Evolutionary conservation across 1,284 basidiomycete species (phyloP).

Genomic region (Coniferiporia weirii): DNA sequence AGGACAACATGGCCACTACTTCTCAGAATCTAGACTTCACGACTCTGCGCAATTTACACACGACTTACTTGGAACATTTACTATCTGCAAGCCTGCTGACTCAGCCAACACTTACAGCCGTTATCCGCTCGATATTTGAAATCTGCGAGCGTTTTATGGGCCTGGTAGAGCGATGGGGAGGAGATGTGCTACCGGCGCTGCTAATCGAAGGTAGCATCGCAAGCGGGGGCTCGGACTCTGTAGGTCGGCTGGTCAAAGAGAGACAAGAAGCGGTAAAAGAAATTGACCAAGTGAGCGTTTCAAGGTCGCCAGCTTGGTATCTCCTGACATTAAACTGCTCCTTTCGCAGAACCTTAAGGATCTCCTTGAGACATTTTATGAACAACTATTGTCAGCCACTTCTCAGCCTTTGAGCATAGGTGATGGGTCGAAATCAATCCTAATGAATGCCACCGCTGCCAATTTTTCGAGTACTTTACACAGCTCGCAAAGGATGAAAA

Average conservation of each 20-base stretch:
- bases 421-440: slow-evolving; percentile 65
- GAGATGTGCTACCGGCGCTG: slow-evolving; percentile 80
- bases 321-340: slow-evolving; percentile 6
- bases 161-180: slow-evolving; percentile 87
- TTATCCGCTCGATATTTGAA: slow-evolving; percentile 70
- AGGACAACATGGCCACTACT: slow-evolving; percentile 14
- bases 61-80: slow-evolving; percentile 75
- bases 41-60: slow-evolving; percentile 74
- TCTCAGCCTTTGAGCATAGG: slow-evolving; percentile 55
- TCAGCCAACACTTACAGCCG: slow-evolving; percentile 56
- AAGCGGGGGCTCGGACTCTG: slow-evolving; percentile 44
- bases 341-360: slow-evolving; percentile 49
- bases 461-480: slow-evolving; percentile 50
- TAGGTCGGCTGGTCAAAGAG: slow-evolving; percentile 68
- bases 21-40: slow-evolving; percentile 67
- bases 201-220: slow-evolving; percentile 72
- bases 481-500: slow-evolving; percentile 42
- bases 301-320: background rate
- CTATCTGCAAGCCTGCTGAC: slow-evolving; percentile 76
- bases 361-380: slow-evolving; percentile 68
- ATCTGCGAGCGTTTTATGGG: slow-evolving; percentile 80
- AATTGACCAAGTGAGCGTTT: slow-evolving; percentile 60
- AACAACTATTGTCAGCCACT: slow-evolving; percentile 68
- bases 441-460: slow-evolving; percentile 46
- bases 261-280: slow-evolving; percentile 62